Percentiles rank a stretch among this genome's conserved stretches.
These are phyloP conservation scores for Arctium minus DNA, from an alignment of 129 eudicot genomes.

Conservation along the genomic window DNA sequence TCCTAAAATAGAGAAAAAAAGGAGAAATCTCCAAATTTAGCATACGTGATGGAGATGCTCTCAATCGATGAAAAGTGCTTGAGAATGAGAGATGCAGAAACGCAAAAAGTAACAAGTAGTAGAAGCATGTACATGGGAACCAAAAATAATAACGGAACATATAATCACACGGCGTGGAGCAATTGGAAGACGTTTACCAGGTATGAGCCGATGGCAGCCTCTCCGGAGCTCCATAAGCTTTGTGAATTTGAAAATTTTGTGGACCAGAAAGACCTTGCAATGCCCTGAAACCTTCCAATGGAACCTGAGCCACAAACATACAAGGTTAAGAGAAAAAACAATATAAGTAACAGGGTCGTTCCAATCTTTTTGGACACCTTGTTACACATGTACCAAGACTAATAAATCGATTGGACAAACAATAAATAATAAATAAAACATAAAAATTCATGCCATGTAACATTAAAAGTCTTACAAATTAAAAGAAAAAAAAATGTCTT, in stretches of 20 bases:
- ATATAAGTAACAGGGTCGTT: not conserved
- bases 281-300: conserved; percentile 94
- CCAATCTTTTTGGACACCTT: too few species aligned
- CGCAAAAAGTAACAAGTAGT: not conserved
- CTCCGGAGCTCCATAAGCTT: conserved; percentile 96
- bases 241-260: conserved; percentile 94
- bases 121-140: not conserved
- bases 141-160: not conserved
- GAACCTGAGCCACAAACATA: conserved; percentile 46
- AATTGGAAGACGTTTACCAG: conserved; percentile 35
- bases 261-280: conserved; percentile 98
- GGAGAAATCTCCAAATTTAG: too few species aligned
- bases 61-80: not conserved
- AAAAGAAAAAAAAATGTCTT: too few species aligned
- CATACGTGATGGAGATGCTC: not conserved
- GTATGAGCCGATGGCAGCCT: conserved; percentile 98
- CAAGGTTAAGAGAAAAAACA: not conserved
- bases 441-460: too few species aligned
- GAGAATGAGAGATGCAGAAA: not conserved
- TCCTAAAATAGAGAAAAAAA: too few species aligned
- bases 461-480: too few species aligned
- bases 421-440: too few species aligned
- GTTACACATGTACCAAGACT: not conserved
- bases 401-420: not conserved
- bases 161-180: not conserved